phyloP scores from a whole-genome alignment of 257 asterid species.

The Solanum chiquidenum region DNA sequence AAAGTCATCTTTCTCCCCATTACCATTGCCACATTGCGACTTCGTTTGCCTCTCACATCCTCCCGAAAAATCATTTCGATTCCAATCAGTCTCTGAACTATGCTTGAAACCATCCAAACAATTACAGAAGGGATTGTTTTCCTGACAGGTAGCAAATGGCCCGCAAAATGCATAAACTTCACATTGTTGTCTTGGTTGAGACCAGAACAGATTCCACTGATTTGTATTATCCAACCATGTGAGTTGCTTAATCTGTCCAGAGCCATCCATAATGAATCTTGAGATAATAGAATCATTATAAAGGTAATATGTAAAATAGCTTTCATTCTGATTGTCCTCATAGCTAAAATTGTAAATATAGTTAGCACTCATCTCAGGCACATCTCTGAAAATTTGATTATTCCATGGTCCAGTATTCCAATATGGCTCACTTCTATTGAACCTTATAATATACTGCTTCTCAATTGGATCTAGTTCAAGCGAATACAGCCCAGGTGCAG shows the following conservation, averaged over 20 bases:
- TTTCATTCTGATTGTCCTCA: constrained; percentile 17
- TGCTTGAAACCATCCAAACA: constrained; percentile 27
- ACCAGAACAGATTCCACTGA: constrained; percentile 29
- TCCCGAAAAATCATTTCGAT: constrained; percentile 23
- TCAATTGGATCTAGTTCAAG: constrained; percentile 42
- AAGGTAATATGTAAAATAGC: constrained; percentile 28
- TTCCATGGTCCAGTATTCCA: constrained; percentile 76
- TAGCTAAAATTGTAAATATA: constrained; percentile 20
- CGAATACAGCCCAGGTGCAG: constrained; percentile 57
- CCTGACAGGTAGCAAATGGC: constrained; percentile 26
- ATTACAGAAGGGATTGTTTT: constrained; percentile 16
- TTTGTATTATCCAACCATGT: constrained; percentile 11
- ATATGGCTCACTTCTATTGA: constrained; percentile 33
- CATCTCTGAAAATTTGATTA: constrained; percentile 37
- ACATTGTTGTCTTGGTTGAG: constrained; percentile 34
- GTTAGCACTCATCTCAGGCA: constrained; percentile 32
- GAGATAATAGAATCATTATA: background rate
- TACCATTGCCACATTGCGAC: constrained; percentile 12
- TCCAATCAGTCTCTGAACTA: constrained; percentile 17
- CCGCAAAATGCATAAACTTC: constrained; percentile 42
- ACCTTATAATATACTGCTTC: constrained; percentile 36
- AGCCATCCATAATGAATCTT: constrained; percentile 28
- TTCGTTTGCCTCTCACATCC: constrained; percentile 24
- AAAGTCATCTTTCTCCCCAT: constrained; percentile 15
- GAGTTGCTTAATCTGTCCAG: constrained; percentile 32